These are phyloP conservation scores for Neophaeococcomyces aloes DNA, from an alignment of 2,329 filamentous ascomycete species.

Conservation along the genomic window DNA sequence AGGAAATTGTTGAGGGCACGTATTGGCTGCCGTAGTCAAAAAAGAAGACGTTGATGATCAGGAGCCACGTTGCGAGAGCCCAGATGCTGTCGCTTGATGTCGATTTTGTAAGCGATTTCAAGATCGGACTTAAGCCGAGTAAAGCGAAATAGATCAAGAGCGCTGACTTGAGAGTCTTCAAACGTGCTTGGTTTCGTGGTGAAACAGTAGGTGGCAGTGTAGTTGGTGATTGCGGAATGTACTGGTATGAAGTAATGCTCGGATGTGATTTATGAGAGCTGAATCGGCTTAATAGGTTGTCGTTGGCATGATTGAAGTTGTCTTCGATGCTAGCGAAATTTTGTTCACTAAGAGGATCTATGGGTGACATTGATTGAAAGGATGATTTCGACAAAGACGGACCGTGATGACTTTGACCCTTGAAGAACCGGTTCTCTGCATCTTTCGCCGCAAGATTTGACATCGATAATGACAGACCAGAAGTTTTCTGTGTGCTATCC, in stretches of 20 bases:
- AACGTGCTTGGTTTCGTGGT: slow-evolving; percentile 48
- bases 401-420: slow-evolving; percentile 30
- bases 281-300: slow-evolving; percentile 18
- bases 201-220: slow-evolving; percentile 34
- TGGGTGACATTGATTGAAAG: slow-evolving; percentile 36
- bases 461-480: slow-evolving; percentile 34
- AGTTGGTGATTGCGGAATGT: slow-evolving; percentile 27
- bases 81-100: slow-evolving; percentile 93
- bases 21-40: slow-evolving; percentile 75
- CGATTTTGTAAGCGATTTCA: slow-evolving; percentile 89
- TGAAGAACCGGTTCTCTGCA: slow-evolving; percentile 11
- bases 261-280: slow-evolving; percentile 25
- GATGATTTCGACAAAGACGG: slow-evolving; percentile 49
- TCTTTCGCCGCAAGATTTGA: slow-evolving; percentile 27
- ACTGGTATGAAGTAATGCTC: slow-evolving; percentile 12
- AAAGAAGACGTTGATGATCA: slow-evolving; percentile 93
- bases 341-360: slow-evolving; percentile 22
- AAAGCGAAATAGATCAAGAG: slow-evolving; percentile 87
- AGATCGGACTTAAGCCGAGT: slow-evolving; percentile 82
- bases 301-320: background rate
- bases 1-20: slow-evolving; percentile 5
- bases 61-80: slow-evolving; percentile 87
- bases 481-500: slow-evolving; percentile 29
- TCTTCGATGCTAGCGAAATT: slow-evolving; percentile 9
- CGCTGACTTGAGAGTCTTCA: slow-evolving; percentile 84